phyloP scores from a whole-genome alignment of 306 rosid genomes.

The Cicer chorassanicum region DNA sequence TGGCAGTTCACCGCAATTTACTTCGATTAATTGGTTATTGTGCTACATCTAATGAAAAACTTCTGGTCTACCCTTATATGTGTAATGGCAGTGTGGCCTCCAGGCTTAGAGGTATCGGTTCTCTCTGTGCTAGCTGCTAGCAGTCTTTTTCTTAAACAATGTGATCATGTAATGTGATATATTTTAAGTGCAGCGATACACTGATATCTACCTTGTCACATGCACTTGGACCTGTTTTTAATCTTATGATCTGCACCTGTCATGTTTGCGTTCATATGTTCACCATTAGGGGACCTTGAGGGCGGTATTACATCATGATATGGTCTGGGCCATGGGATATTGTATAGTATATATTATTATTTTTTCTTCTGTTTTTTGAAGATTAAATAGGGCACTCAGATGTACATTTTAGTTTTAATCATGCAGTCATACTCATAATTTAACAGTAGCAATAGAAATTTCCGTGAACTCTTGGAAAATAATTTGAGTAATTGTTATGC shows the following conservation, averaged over 20 bases:
- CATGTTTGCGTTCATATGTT: conserved; percentile 9
- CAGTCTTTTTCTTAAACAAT: neutral
- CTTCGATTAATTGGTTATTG: conserved; percentile 88
- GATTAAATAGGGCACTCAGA: neutral
- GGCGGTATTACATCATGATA: neutral
- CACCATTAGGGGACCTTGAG: neutral
- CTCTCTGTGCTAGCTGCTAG: conserved; percentile 21
- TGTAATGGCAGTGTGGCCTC: conserved; percentile 95
- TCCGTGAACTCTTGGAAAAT: neutral
- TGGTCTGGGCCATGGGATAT: neutral
- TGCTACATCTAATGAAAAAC: conserved; percentile 80
- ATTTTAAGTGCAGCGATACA: neutral
- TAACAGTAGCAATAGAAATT: neutral
- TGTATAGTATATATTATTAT: conserved; percentile 5
- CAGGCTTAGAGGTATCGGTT: conserved; percentile 83
- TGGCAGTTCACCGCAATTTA: conserved; percentile 91
- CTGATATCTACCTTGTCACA: neutral
- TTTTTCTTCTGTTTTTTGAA: neutral
- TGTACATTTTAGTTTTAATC: conserved; percentile 9
- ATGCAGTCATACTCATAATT: neutral
- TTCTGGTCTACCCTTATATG: conserved; percentile 94
- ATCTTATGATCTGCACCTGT: conserved; percentile 10
- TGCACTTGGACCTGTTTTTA: conserved; percentile 2
- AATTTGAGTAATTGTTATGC: neutral
- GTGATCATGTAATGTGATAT: conserved; percentile 4